Conservation (phyloP, 164 flowering plant genomes). For the Vitis amurensis region DNA sequence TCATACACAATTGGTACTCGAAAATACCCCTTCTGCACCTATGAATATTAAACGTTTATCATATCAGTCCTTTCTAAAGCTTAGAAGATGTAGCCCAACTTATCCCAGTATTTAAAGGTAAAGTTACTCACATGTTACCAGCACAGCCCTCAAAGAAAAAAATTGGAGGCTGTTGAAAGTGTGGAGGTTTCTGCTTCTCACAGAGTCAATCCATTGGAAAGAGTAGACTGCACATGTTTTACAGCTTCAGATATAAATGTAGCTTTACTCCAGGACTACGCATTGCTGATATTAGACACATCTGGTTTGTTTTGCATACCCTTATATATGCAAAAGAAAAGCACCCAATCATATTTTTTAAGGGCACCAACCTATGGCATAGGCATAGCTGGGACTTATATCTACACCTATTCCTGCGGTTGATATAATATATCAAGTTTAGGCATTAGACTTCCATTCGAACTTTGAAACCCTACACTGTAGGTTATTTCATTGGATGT, state of each 20-base stretch:
- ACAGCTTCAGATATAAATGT: conserved; percentile 84
- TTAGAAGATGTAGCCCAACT: conserved; percentile 51
- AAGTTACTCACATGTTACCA: conserved; percentile 58
- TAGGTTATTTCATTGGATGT: conserved; percentile 88
- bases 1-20: conserved; percentile 60
- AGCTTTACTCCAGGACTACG: conserved; percentile 86
- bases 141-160: conserved; percentile 41
- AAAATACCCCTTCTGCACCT: conserved; percentile 65
- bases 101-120: conserved; percentile 70
- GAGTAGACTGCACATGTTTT: conserved; percentile 72
- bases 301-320: conserved; percentile 82
- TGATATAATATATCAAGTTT: conserved; percentile 56
- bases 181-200: conserved; percentile 70
- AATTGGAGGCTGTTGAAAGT: conserved; percentile 54
- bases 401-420: conserved; percentile 68
- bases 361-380: conserved; percentile 35
- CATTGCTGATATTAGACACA: conserved; percentile 76
- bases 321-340: conserved; percentile 74
- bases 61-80: conserved; percentile 41
- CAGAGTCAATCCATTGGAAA: conserved; percentile 64
- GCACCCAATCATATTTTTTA: conserved; percentile 87
- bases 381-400: conserved; percentile 67
- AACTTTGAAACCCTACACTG: conserved; percentile 78
- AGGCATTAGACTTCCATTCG: too few species aligned
- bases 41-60: conserved; percentile 59